Base-by-base conservation (phyloP, 768 basidiomycete species). In the Mycena galopus region DNA sequence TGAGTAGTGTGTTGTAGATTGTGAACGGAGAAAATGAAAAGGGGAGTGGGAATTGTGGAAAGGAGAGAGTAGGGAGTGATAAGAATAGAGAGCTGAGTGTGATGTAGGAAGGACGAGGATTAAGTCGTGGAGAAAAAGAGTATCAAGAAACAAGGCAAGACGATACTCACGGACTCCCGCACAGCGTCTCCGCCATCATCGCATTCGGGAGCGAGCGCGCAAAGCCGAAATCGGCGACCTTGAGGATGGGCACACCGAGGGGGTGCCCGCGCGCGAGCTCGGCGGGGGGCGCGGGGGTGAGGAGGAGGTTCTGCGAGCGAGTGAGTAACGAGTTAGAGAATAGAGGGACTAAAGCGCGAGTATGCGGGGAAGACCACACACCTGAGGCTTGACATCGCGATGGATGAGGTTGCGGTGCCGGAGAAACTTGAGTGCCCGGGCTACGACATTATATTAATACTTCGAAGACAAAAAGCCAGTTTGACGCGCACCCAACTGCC, bases 211-310 rank as follows among this genome's bases (percentile, higher is more conserved):
- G 85, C 25, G 93, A 94, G 21, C 98, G 90, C 0, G 98, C 98
- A 78, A 99, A 99, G 0, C 98, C 98, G 80, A 99, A 99, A 82
- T 99, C 98, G 19, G 98, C 98, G 1, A 99, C 92, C 82, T 99
- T 98, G 77, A 99, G 90, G 27, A 99, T 90, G 1, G 98, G 98
- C 3, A 98, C 93, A 8, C 97, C 96, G 2, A 94, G 81, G 0
- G 96, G 96, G 82, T 98, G 96, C 1, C 97, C 96, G 51, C 92
- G 88, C 0, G 89, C 89, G n/a, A 96, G 83, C 77, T 98, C 96
- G 64, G 92, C 91, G 4, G 89, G 87, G 0, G 93, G 87, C 0
- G 96, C 90, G 0, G 97, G 95, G 67, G 92, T 95, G 27, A 99
- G 84, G 0, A 99, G 89, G 0, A 99, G 87, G 82, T 99, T 99